phyloP scores from a whole-genome alignment of 1,284 basidiomycete species.

The Anthracocystis walkeri region DNA sequence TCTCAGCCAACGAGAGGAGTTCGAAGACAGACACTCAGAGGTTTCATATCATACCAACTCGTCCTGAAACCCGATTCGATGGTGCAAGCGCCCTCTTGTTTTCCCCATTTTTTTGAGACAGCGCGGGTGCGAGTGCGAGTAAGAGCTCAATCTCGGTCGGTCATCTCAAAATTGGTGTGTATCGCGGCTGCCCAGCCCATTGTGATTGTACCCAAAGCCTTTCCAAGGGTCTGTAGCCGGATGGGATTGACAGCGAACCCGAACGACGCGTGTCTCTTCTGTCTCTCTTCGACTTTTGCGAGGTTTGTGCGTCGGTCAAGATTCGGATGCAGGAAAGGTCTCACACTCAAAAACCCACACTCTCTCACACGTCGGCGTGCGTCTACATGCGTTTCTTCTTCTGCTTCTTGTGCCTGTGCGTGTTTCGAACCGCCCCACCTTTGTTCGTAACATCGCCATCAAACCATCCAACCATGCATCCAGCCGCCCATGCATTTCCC shows the following conservation, averaged over 20 bases:
- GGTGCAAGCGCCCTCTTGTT: background rate
- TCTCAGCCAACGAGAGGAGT: background rate
- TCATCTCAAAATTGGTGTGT: background rate
- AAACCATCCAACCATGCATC: too few relatives aligned
- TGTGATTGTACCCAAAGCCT: too few relatives aligned
- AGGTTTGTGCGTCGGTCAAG: background rate
- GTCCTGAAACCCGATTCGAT: background rate
- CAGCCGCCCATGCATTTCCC: too few relatives aligned
- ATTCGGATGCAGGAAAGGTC: background rate
- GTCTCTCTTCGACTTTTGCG: background rate
- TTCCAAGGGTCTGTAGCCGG: too few relatives aligned
- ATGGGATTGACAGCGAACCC: too few relatives aligned
- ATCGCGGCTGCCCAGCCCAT: background rate
- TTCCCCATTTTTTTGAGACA: too few relatives aligned
- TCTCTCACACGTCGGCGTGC: background rate
- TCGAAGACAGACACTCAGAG: background rate
- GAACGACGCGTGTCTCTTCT: background rate
- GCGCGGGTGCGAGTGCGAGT: background rate
- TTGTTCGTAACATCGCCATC: too few relatives aligned
- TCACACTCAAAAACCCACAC: background rate
- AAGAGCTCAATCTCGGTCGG: slow-evolving; percentile 1
- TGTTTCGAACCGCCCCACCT: background rate
- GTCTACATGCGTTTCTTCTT: background rate
- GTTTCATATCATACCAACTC: background rate
- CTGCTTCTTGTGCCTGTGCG: too few relatives aligned